Percentiles rank a stretch among this genome's conserved stretches.
Conservation (phyloP, 495 filamentous ascomycete genomes). For the Choiromyces venosus region DNA sequence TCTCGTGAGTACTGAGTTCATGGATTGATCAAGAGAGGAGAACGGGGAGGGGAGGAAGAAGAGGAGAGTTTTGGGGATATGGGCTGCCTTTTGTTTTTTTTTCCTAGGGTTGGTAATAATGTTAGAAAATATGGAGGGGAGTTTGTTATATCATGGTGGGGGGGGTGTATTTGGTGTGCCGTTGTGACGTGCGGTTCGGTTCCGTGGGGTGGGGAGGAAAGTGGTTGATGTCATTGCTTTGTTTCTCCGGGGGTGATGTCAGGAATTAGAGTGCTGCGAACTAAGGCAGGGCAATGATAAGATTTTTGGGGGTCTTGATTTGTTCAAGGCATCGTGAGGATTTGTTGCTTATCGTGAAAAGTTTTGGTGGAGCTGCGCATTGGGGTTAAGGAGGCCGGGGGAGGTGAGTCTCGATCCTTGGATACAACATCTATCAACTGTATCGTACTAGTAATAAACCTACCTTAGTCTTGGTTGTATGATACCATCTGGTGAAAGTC, state of each 20-base stretch:
- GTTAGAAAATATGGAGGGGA: not conserved
- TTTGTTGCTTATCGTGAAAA: not conserved
- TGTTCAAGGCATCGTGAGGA: not conserved
- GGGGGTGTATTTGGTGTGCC: not conserved
- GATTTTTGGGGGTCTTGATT: too few relatives aligned
- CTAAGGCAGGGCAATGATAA: not conserved
- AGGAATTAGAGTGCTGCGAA: not conserved
- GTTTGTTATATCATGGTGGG: not conserved
- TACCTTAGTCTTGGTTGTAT: not conserved
- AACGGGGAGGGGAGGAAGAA: not conserved
- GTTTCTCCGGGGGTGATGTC: not conserved
- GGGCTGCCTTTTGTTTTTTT: not conserved
- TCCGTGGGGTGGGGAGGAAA: too few relatives aligned
- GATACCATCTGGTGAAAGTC: too few relatives aligned
- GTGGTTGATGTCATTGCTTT: not conserved
- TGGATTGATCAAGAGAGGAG: not conserved
- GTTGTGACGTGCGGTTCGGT: not conserved
- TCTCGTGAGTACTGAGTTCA: not conserved
- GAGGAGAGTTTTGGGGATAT: not conserved
- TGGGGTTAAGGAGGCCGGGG: too few relatives aligned
- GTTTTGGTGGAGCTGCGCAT: not conserved
- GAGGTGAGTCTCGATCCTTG: not conserved
- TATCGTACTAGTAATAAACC: not conserved
- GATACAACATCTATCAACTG: not conserved
- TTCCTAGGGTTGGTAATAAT: too few relatives aligned